A percentile compares a stretch with the other conserved stretches of the same genome.
Conservation (phyloP, 2,329 filamentous ascomycete genomes). For the Fusarium gaditjirri region DNA sequence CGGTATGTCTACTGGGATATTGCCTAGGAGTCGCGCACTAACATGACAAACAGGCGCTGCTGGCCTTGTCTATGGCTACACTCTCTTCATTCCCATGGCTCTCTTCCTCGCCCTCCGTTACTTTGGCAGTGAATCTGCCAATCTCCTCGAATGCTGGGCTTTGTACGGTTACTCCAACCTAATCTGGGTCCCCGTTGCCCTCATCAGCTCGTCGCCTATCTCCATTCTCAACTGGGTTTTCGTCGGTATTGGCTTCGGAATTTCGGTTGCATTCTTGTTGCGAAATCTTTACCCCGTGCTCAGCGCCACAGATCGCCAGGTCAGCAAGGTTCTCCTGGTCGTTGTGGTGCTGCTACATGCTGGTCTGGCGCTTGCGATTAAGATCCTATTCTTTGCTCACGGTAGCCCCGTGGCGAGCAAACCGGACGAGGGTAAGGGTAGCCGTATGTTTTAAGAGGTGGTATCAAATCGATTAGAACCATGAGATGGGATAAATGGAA, state of each 20-base stretch:
- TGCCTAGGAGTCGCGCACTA: constrained; percentile 1
- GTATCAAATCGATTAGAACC: not conserved
- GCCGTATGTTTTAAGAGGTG: constrained; percentile 29
- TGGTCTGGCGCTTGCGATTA: constrained; percentile 92
- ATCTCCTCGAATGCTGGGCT: constrained; percentile 93
- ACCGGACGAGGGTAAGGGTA: constrained; percentile 43
- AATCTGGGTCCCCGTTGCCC: constrained; percentile 94
- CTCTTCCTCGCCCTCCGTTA: constrained; percentile 92
- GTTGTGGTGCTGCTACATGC: constrained; percentile 87
- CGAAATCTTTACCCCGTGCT: constrained; percentile 92
- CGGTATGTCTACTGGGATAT: constrained; percentile 61
- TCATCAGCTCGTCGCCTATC: constrained; percentile 90
- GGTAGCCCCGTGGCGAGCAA: constrained; percentile 65
- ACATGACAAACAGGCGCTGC: constrained; percentile 71
- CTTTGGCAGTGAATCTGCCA: constrained; percentile 94
- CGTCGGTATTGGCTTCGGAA: constrained; percentile 84
- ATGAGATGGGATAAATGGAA: constrained; percentile 14
- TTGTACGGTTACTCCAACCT: constrained; percentile 97
- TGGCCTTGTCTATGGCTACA: constrained; percentile 95
- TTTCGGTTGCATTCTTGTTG: constrained; percentile 85
- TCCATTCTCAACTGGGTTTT: constrained; percentile 93
- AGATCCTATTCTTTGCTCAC: constrained; percentile 94
- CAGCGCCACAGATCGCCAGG: constrained; percentile 90
- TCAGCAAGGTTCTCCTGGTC: constrained; percentile 86
- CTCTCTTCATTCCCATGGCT: constrained; percentile 82